phyloP scores from a whole-genome alignment of 208 protist genomes.

The Wallacemonas sp. region DNA sequence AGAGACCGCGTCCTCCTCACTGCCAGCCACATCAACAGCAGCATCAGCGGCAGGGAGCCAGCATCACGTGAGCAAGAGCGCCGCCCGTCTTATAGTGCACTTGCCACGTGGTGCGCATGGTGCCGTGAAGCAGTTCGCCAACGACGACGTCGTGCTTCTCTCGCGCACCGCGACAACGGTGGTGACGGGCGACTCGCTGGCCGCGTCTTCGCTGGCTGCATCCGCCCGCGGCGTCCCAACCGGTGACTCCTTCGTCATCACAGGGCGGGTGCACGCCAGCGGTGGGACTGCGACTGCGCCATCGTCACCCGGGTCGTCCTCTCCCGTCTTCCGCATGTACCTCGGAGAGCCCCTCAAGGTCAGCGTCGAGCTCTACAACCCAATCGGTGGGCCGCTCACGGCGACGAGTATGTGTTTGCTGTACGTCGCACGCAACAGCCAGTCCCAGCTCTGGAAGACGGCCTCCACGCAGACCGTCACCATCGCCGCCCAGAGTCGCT shows the following conservation, averaged over 20 bases:
- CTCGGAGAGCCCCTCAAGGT: conserved; percentile 64
- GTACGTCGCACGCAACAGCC: conserved; percentile 46
- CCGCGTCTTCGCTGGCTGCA: too few species aligned
- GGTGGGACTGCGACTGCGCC: neutral
- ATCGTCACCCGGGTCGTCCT: neutral
- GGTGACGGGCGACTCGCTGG: too few species aligned
- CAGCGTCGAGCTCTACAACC: conserved; percentile 61
- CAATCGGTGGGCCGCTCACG: conserved; percentile 49
- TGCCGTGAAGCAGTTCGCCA: conserved; percentile 14
- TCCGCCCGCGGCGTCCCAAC: too few species aligned
- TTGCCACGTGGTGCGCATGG: conserved; percentile 8
- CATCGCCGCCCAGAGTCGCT: conserved; percentile 29
- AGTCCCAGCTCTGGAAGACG: conserved; percentile 61
- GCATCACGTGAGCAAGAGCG: too few species aligned
- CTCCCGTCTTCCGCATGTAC: conserved; percentile 39
- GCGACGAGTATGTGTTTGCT: conserved; percentile 58
- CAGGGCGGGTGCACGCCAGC: neutral
- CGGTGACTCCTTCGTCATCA: neutral
- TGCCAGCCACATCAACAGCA: neutral
- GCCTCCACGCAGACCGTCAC: conserved; percentile 50
- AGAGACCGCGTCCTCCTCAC: neutral
- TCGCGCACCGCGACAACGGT: neutral
- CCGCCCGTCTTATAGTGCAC: neutral
- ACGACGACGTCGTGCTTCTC: conserved; percentile 13
- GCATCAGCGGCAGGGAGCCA: neutral